Evolutionary conservation across 1,284 basidiomycete genomes (phyloP), one percentile per base, ranked within the genome.

Genomic region (Marasmius tenuissimus): DNA sequence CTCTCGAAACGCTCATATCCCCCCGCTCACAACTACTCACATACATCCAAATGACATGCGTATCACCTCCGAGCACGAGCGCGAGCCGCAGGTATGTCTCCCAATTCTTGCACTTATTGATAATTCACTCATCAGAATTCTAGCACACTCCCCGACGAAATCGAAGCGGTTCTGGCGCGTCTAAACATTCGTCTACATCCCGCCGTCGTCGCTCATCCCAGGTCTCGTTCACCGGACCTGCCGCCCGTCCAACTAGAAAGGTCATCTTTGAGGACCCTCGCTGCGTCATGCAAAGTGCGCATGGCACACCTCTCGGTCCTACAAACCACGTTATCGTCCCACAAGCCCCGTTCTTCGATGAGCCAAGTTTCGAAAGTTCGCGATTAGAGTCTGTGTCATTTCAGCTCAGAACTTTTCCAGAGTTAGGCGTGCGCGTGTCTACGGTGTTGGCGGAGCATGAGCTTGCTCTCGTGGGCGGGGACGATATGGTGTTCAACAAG

Each of bases 321-420:
- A 45, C 59, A 12, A 61, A 61, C 42, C 35, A 59, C 57, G 37
- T 59, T n/a, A 39, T 50, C 39, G 51, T 64, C 0, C 63, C 63
- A 1, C 63, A 64, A 34, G 34, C 16, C 7, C 14, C 57, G 18
- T 61, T 35, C 20, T 18, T 39, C 45, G 59, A 63, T 18, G 51
- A 58, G 11, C 27, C 27, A 18, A 50, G 33, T 35, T 22, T 37
- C 18, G 45, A 57, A 47, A 53, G 42, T 54, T 45, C 57, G 35
- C 61, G 60, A 34, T 4, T 55, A 34, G 60, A 60, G 38, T 61
- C 66, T 16, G 65, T 69, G 20, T 42, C 53, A 34, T 69, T 69
- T 58, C 58, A 60, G 48, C 49, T 39, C 33, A 20, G 27, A 27
- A 49, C 54, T 18, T 61, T 61, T 1, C 9, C 63, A 8, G 57